Conservation (phyloP, 2,329 filamentous ascomycete genomes). For the Hymenoscyphus scutula region DNA sequence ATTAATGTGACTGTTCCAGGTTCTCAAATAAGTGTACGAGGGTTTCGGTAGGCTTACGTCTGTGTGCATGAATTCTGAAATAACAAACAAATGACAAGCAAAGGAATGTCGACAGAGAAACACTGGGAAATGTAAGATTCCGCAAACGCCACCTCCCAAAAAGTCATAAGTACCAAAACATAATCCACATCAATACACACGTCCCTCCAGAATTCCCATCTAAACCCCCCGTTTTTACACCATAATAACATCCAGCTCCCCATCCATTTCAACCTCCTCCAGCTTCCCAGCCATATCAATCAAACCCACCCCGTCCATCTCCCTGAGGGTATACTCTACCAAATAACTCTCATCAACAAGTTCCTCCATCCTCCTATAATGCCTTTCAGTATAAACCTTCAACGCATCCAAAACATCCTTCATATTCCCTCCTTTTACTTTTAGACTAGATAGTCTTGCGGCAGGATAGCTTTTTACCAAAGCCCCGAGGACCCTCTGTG, state of each 20-base stretch:
- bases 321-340: constrained; percentile 85
- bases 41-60: too few species aligned
- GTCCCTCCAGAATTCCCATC: background rate
- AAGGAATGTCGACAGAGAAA: too few species aligned
- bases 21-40: too few species aligned
- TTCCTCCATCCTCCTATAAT: constrained; percentile 87
- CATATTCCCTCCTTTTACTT: constrained; percentile 60
- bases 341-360: constrained; percentile 92
- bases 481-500: constrained; percentile 79
- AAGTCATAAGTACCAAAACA: background rate
- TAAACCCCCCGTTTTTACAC: constrained; percentile 14
- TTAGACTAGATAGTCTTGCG: constrained; percentile 69
- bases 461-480: constrained; percentile 80
- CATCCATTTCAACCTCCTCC: constrained; percentile 16
- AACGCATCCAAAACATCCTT: constrained; percentile 86
- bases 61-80: too few species aligned
- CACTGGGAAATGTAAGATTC: too few species aligned
- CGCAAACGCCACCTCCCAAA: background rate
- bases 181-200: background rate
- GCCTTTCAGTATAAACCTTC: constrained; percentile 85
- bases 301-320: constrained; percentile 68
- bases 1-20: too few species aligned
- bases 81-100: too few species aligned
- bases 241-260: constrained; percentile 26
- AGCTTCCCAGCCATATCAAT: constrained; percentile 17